Evolutionary conservation across 306 rosid species (phyloP), one percentile per base, ranked within the genome.

Genomic region (Biancaea sappan): DNA sequence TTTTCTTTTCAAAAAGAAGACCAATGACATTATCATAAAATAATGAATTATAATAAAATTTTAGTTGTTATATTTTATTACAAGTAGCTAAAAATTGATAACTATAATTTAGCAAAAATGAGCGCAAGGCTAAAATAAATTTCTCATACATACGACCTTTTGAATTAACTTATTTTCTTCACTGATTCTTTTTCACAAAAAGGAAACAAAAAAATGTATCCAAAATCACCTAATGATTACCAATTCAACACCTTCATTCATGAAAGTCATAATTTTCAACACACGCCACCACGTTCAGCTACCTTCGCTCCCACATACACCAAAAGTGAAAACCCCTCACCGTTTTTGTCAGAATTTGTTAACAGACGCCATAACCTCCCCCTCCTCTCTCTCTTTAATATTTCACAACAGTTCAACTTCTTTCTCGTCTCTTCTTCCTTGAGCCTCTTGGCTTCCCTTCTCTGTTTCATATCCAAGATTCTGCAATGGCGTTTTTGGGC

Each of bases 401-500:
- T 59, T 63, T 52, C 66, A 44, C 73, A 65, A 69, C 64, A 15
- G 52, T 77, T 63, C 74, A 69, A 35, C 26, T 37, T 46, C 79
- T 37, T 79, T 43, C 60, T 31, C 44, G 44, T 52, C 60, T 16
- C 72, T 63, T 22, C 14, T 15, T 5, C 61, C 1, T 13, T 18
- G 38, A 37, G 51, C 81, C 77, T 74, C 81, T 79, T 81, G 67
- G 68, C 79, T 76, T 43, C 66, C 82, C 56, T 63, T 38, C 46
- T 67, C 40, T 71, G 22, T 16, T 8, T 60, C 22, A 11, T 40
- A 43, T 44, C 52, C 31, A 50, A 63, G 40, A 10, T 52, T 46
- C 80, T 80, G 4, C 50, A 75, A 90, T 86, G 93, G 85, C 85
- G 54, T 52, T 38, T 46, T 47, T 29, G 32, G 32, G 59, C 52